These are phyloP conservation scores for Nakazawaea peltata DNA, from an alignment of 805 yeast species.

Conservation along the genomic window DNA sequence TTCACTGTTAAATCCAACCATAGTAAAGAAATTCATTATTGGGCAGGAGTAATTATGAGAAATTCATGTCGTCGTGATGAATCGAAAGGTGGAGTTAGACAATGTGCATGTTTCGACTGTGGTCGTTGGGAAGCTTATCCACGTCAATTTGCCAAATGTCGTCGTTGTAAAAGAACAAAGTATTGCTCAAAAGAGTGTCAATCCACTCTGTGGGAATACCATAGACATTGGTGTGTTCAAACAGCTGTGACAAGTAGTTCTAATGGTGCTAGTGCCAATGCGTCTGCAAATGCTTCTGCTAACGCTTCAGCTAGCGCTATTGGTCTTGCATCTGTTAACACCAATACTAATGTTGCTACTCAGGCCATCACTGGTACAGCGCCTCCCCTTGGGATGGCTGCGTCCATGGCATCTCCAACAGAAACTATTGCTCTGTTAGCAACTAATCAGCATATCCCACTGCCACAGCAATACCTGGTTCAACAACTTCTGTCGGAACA, in stretches of 20 bases:
- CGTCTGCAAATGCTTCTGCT: constrained; percentile 11
- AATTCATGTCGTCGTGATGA: constrained; percentile 93
- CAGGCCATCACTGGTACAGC: not conserved
- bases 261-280: not conserved
- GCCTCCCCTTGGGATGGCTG: not conserved
- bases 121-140: constrained; percentile 92
- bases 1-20: constrained; percentile 63
- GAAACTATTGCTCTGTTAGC: too few relatives aligned
- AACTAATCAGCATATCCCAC: constrained; percentile 1
- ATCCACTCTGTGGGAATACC: constrained; percentile 84
- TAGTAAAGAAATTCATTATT: constrained; percentile 78
- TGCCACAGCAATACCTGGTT: constrained; percentile 3
- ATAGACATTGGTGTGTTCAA: constrained; percentile 86
- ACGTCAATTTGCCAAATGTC: constrained; percentile 89
- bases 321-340: not conserved
- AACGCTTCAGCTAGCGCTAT: not conserved
- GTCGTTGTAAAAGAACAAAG: constrained; percentile 90
- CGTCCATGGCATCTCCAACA: too few relatives aligned
- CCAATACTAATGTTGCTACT: not conserved
- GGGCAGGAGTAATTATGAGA: constrained; percentile 98
- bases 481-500: not conserved
- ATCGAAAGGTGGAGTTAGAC: constrained; percentile 78
- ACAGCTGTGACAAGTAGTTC: constrained; percentile 22
- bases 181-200: constrained; percentile 93
- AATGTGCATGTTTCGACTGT: constrained; percentile 89